Evolutionary conservation across 139 green algal genomes (phyloP), one percentile per base, ranked within the genome.

Genomic region (Zygnema cylindricum): DNA sequence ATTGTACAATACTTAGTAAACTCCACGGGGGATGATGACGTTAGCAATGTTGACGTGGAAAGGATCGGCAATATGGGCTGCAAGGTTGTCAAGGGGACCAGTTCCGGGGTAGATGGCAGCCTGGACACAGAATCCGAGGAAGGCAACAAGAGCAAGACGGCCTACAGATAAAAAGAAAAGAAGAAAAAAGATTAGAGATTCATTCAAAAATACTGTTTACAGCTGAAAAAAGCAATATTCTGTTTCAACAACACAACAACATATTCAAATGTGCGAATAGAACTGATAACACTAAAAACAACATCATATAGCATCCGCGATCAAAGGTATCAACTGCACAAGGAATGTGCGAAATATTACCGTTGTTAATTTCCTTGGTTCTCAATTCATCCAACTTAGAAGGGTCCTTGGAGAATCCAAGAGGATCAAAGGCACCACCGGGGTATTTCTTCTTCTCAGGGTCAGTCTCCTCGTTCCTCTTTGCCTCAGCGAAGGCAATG

Each of bases 31-130:
- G 93, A 94, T 3, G 98, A 91, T 75, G 11, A 89, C 54, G 16
- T 89, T 22, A 2, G 84, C 63, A 86, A 99, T 95, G 95, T 99
- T 99, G 94, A 95, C 94, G 77, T 89, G 73, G 91, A 96, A 97
- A 23, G 96, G 96, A 81, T 91, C 92, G 38, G 94, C 92, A 73
- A 98, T 86, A 92, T 98, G 94, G 42, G 77, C 84, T 1, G 39
- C 22, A 83, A 95, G 82, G 92, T 94, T 93, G 39, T 89, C 93
- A 16, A 95, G 77, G 36, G 93, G 93, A 43, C 89, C 89, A 75
- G 92, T 85, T n/a, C 83, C 83, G n/a, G 88, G 75, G 36, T 71
- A 88, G 1, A 90, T 55, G 2, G 69, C 69, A 42, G 43, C 87
- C 82, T 91, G 86, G 3, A 84, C 35, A 38, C 32, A 90, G 82